Evolutionary conservation across 169 alveolate genomes (phyloP).

Genomic region (Plasmodium vinckei): DNA sequence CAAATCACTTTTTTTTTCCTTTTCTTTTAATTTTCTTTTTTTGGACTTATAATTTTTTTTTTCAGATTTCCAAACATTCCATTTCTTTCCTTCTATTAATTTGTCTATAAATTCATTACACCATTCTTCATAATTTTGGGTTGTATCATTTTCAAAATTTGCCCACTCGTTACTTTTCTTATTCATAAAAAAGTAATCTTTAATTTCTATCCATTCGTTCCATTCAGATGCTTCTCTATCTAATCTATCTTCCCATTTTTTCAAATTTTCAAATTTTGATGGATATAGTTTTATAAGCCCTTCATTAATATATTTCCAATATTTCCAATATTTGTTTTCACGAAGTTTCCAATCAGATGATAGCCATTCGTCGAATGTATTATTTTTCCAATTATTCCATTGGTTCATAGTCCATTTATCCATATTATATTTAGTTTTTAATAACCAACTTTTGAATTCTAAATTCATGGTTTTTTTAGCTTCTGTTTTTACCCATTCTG

Average conservation of each 20-base stretch:
- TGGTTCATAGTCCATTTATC: conserved; percentile 17
- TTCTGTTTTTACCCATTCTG: conserved; percentile 13
- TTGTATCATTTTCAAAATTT: conserved; percentile 14
- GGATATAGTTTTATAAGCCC: background rate
- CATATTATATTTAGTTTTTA: conserved; percentile 16
- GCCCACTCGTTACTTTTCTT: conserved; percentile 14
- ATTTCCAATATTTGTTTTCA: conserved; percentile 16
- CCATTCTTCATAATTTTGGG: conserved; percentile 15
- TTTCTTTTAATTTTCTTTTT: no score
- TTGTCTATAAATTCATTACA: background rate
- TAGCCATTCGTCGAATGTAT: conserved; percentile 13
- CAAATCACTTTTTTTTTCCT: background rate
- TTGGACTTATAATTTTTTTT: background rate
- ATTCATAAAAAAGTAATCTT: conserved; percentile 15
- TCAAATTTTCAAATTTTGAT: background rate
- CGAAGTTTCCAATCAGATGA: conserved; percentile 14
- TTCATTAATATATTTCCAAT: conserved; percentile 17
- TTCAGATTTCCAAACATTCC: conserved; percentile 21
- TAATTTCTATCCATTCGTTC: conserved; percentile 4
- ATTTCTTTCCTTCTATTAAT: conserved; percentile 4
- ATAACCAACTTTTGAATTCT: conserved; percentile 31
- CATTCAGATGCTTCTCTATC: conserved; percentile 16
- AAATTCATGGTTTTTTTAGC: background rate
- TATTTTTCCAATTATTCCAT: conserved; percentile 26
- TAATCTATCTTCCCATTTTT: conserved; percentile 19